Evolutionary conservation across 306 rosid species (phyloP).

Genomic region (Prosopis cineraria): DNA sequence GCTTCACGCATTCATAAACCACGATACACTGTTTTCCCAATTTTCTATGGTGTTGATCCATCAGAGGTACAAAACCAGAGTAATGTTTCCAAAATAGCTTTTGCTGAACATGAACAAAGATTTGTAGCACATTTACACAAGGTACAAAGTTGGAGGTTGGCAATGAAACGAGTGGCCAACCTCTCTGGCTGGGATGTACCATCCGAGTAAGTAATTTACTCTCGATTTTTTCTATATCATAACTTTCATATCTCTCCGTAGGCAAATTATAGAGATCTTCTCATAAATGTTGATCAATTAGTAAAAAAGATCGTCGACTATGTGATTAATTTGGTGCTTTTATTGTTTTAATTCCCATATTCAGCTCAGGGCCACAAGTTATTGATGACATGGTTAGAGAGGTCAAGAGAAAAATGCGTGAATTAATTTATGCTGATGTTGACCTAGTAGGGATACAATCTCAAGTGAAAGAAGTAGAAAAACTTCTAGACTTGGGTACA

Average conservation of each 20-base stretch:
- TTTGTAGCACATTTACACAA: not conserved
- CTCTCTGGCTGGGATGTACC: not conserved
- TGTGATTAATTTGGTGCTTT: not conserved
- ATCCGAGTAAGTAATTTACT: not conserved
- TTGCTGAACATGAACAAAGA: not conserved
- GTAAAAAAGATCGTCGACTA: too few relatives aligned
- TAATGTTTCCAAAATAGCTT: not conserved
- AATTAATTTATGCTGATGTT: too few relatives aligned
- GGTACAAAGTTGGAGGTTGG: not conserved
- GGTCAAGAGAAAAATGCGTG: not conserved
- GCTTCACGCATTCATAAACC: too few relatives aligned
- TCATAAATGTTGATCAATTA: not conserved
- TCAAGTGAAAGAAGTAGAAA: too few relatives aligned
- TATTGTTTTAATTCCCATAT: not conserved
- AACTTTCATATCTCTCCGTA: not conserved
- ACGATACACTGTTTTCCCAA: not conserved
- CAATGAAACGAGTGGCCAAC: not conserved
- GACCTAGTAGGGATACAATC: not conserved
- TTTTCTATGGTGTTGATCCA: not conserved
- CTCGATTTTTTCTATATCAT: not conserved
- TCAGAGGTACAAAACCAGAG: not conserved
- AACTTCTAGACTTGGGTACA: too few relatives aligned
- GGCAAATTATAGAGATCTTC: not conserved
- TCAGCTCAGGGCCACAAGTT: not conserved
- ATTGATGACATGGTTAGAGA: not conserved